These are phyloP conservation scores for Boeremia exigua DNA, from an alignment of 2,329 filamentous ascomycete species.

Conservation along the genomic window DNA sequence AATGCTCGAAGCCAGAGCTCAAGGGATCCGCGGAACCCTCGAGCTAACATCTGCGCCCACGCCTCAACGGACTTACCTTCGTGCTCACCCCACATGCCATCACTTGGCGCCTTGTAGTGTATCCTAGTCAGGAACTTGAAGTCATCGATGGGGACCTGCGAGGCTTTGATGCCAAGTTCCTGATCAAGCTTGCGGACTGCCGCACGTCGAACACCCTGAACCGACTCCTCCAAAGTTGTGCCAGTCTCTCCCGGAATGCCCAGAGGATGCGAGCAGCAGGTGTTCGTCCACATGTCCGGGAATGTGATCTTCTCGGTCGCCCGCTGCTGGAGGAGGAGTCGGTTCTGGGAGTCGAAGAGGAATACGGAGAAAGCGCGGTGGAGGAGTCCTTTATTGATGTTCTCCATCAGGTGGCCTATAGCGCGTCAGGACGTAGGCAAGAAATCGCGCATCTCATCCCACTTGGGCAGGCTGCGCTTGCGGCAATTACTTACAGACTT, in stretches of 20 bases:
- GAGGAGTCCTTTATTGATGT: conserved; percentile 93
- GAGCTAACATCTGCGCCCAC: not conserved
- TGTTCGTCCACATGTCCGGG: conserved; percentile 99
- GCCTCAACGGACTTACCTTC: conserved; percentile 71
- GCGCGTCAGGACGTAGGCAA: conserved; percentile 18
- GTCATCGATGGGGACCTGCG: conserved; percentile 87
- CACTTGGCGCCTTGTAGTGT: conserved; percentile 96
- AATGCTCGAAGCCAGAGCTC: not conserved
- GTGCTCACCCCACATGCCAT: conserved; percentile 98
- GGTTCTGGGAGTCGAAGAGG: conserved; percentile 93
- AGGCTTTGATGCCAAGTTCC: conserved; percentile 87
- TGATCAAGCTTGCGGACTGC: conserved; percentile 93
- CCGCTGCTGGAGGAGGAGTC: conserved; percentile 92
- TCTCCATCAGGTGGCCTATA: conserved; percentile 94
- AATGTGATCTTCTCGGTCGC: conserved; percentile 98
- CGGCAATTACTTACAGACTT: conserved; percentile 73
- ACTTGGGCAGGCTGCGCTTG: conserved; percentile 3
- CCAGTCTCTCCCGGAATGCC: conserved; percentile 92
- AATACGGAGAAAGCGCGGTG: conserved; percentile 98
- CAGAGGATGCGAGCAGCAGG: conserved; percentile 96
- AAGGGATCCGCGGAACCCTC: conserved; percentile 18
- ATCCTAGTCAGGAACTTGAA: conserved; percentile 96
- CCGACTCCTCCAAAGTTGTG: conserved; percentile 75
- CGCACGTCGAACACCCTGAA: conserved; percentile 87
- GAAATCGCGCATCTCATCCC: conserved; percentile 16